Base-by-base conservation (phyloP, 2,329 filamentous ascomycete genomes). In the Acephala macrosclerotiorum region DNA sequence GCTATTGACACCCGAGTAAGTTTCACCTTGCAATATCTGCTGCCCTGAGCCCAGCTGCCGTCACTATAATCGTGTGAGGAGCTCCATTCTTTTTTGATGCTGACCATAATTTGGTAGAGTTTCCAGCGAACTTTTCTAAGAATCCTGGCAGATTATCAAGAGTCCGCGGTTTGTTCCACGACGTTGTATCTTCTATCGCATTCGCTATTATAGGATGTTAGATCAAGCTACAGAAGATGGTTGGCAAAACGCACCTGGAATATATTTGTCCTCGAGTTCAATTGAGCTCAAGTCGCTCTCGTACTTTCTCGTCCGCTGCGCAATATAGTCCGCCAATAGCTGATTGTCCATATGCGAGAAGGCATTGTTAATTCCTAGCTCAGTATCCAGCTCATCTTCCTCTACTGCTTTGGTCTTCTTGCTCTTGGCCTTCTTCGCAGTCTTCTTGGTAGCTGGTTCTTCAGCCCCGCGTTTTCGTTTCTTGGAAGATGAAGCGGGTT, bases 31-130 rank as follows among this genome's bases (percentile, higher is more conserved):
- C 89, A 56, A 97, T 80, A 75, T 98, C 92, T 18, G 95, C 94
- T 4, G 96, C 94, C 74, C 96, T 85, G 63, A 97, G 82, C 0
- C 93, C 96, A 6, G 94, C 93, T 9, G 88, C 88, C 14, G 94
- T 89, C n/a, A 99, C 86, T 40, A 99, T 88, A 62, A 99, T 84
- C 0, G 95, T 98, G 78, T 98, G 96, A 36, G 92, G 92, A 0
- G 88, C 82, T 6, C 91, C 91, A 47, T 89, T 89, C 73, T 88
- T 83, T 79, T 90, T 86, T 0, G 91, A 86, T 0, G 91, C 85
- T 1, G 84, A 84, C 75, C 75, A 77, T 22, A 97, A 82, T 63
- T 82, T 84, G 63, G 83, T 82, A 0, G 86, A 83, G 58, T 88
- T 85, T 26, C 83, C 82, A 0, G 86, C 80, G 68, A 90, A 88